Evolutionary conservation across 805 yeast species (phyloP), one percentile per base, ranked within the genome.

Genomic region (Wickerhamomyces sydowiorum): DNA sequence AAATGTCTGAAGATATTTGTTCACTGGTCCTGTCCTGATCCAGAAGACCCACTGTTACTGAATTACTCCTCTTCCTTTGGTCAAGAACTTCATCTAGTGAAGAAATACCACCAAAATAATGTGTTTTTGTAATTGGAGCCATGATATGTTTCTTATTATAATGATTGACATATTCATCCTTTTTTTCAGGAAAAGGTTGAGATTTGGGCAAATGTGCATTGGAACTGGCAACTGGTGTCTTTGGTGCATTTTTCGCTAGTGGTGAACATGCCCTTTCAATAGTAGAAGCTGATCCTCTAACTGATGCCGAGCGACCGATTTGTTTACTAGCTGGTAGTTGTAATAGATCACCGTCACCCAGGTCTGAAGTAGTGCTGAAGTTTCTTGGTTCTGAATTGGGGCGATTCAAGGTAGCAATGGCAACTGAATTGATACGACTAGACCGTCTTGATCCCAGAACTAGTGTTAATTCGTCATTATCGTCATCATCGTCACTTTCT

Each of bases 361-460:
- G 10, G 45, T 30, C 33, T 12, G 25, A 3, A 38, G 32, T 25
- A 42, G 36, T 25, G 29, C 25, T 31, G 38, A 15, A 17, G 6
- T 22, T 5, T 5, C 12, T 49, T 7, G 23, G 35, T 17, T 15
- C 32, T 3, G 32, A 17, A 5, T 4, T 36, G 50, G 53, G 2
- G 64, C 70, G 35, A 65, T 17, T 9, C 15, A 17, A 7, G 3
- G 32, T 14, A 21, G 17, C 40, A 23, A 31, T 31, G 4, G 35
- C 35, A 20, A 32, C 20, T 6, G 35, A 32, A 20, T 32, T 32
- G 10, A 32, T 17, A 32, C 35, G 35, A 32, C 35, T 32, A 0
- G 62, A 59, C 8, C 68, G 59, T 46, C 69, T 68, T 4, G 74
- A 67, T 2, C 69, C 52, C 47, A 73, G 69, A 22, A 70, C 72